Conservation (phyloP, 2,329 filamentous ascomycete species). For the Didymella pomorum region DNA sequence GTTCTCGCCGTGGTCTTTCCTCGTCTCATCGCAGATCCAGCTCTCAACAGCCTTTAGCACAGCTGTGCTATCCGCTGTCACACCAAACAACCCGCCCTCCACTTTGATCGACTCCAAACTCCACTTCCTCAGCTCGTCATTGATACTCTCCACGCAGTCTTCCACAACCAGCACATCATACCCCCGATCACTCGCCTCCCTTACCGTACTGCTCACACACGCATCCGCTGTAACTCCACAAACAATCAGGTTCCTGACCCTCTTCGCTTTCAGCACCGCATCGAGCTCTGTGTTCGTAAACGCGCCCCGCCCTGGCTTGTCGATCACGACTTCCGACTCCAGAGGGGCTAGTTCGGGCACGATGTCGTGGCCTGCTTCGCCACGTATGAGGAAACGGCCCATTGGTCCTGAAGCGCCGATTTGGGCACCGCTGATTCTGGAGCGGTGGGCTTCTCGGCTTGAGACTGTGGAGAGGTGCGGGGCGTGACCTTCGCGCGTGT, state of each 20-base stretch:
- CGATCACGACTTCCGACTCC: conserved; percentile 59
- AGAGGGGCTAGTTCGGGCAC: conserved; percentile 62
- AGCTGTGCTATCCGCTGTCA: conserved; percentile 30
- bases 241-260: conserved; percentile 62
- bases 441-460: conserved; percentile 62
- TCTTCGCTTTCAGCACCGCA: conserved; percentile 58
- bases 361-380: conserved; percentile 65
- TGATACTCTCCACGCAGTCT: conserved; percentile 54
- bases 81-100: conserved; percentile 44
- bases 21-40: conserved; percentile 24
- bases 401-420: conserved; percentile 63
- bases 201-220: conserved; percentile 63
- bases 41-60: conserved; percentile 37
- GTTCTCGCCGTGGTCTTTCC: not conserved
- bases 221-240: conserved; percentile 65
- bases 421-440: conserved; percentile 60
- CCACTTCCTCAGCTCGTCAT: conserved; percentile 41
- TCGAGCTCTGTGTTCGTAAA: conserved; percentile 65
- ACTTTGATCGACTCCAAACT: conserved; percentile 38
- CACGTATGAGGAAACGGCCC: conserved; percentile 66
- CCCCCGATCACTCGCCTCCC: conserved; percentile 64
- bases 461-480: conserved; percentile 65
- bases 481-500: conserved; percentile 63
- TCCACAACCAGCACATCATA: conserved; percentile 63
- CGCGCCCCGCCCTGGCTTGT: conserved; percentile 63